A percentile compares a stretch with the other conserved stretches of the same genome.
Conservation (phyloP, 768 basidiomycete genomes). For the Suillus luteus region DNA sequence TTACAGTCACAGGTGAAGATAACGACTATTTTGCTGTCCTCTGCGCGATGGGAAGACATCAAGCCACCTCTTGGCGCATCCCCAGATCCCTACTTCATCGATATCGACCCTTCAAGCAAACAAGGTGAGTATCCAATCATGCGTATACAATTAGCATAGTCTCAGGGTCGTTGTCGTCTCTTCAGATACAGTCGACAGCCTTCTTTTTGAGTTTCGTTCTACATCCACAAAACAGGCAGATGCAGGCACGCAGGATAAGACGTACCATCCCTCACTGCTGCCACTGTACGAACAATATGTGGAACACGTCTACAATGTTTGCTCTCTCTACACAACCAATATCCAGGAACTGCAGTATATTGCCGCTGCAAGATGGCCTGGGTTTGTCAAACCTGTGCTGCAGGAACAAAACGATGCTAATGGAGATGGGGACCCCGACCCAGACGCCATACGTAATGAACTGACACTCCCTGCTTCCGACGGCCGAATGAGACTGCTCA, state of each 20-base stretch:
- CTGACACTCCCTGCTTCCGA: constrained; percentile 52
- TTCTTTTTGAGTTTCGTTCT: constrained; percentile 42
- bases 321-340: constrained; percentile 66
- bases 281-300: constrained; percentile 68
- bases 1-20: constrained; percentile 59
- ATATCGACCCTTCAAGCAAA: constrained; percentile 54
- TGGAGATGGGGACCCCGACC: constrained; percentile 27
- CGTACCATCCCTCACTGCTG: constrained; percentile 57
- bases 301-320: constrained; percentile 57
- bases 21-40: constrained; percentile 63
- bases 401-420: constrained; percentile 41
- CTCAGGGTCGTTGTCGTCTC: not conserved
- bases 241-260: constrained; percentile 19
- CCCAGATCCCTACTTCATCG: constrained; percentile 71
- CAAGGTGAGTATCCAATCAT: constrained; percentile 45
- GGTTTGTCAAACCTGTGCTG: constrained; percentile 69
- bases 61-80: constrained; percentile 69
- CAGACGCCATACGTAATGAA: constrained; percentile 18
- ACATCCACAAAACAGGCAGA: constrained; percentile 12
- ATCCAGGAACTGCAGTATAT: constrained; percentile 74
- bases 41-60: constrained; percentile 69
- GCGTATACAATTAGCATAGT: not conserved
- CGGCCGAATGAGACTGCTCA: constrained; percentile 64
- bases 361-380: constrained; percentile 79
- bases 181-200: constrained; percentile 37